Conservation (phyloP, 768 basidiomycete genomes). For the Rhodotorula diobovata region DNA sequence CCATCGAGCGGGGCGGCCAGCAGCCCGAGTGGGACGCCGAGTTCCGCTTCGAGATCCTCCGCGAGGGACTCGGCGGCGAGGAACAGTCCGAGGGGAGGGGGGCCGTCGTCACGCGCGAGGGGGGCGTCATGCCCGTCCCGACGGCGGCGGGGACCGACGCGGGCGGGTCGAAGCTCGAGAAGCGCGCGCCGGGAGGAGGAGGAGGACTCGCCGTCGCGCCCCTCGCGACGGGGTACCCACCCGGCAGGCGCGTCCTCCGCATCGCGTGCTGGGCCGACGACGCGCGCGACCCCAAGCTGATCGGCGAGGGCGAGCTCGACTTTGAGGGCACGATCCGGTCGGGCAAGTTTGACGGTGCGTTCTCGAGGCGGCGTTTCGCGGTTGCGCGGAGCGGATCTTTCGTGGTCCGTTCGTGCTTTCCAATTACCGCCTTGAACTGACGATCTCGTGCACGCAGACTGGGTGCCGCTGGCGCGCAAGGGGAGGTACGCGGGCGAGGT, state of each 20-base stretch:
- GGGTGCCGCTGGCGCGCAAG: slow-evolving; percentile 85
- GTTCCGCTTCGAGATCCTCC: slow-evolving; percentile 66
- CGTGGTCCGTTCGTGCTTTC: no score
- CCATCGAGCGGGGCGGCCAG: slow-evolving; percentile 82
- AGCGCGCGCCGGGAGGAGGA: slow-evolving; percentile 37
- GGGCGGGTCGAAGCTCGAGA: slow-evolving; percentile 27
- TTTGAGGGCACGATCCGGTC: slow-evolving; percentile 72
- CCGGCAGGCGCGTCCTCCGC: slow-evolving; percentile 55
- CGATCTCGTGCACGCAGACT: slow-evolving; percentile 60
- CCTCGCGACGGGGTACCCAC: slow-evolving; percentile 39
- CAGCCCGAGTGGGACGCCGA: slow-evolving; percentile 91
- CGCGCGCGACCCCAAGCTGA: slow-evolving; percentile 66
- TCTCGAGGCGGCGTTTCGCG: not conserved
- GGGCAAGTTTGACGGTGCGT: slow-evolving; percentile 86
- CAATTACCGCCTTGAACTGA: no score
- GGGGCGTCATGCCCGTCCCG: slow-evolving; percentile 55
- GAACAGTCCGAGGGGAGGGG: slow-evolving; percentile 51
- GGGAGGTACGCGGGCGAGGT: slow-evolving; percentile 73
- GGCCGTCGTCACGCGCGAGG: slow-evolving; percentile 44
- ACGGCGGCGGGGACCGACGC: slow-evolving; percentile 22
- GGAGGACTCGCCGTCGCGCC: slow-evolving; percentile 36
- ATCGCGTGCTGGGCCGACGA: slow-evolving; percentile 79
- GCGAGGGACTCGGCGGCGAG: slow-evolving; percentile 9
- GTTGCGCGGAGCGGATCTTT: not conserved
- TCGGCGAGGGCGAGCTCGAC: slow-evolving; percentile 72